These are phyloP conservation scores for Domatiomyces globalis DNA, from an alignment of 2,329 filamentous ascomycete species.

Conservation along the genomic window DNA sequence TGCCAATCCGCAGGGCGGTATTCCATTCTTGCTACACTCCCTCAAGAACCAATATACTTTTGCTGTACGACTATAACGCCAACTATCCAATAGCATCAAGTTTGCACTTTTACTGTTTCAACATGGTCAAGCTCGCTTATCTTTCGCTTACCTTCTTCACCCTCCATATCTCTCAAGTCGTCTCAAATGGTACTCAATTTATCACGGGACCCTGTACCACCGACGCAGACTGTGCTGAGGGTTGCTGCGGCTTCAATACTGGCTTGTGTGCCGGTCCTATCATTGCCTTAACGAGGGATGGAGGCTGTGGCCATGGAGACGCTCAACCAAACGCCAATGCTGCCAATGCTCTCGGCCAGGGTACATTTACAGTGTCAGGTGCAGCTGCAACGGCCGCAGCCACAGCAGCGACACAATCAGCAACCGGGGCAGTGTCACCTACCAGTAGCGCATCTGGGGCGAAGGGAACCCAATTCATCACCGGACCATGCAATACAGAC, in stretches of 20 bases:
- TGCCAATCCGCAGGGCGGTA: neutral
- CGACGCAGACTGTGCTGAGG: slow-evolving; percentile 20
- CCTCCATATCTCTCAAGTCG: neutral
- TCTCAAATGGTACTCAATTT: slow-evolving; percentile 18
- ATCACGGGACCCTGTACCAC: slow-evolving; percentile 19
- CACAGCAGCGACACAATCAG: slow-evolving; percentile 1
- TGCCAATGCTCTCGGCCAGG: slow-evolving; percentile 12
- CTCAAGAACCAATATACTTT: too few relatives aligned
- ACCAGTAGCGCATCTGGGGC: neutral
- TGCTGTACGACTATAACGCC: too few relatives aligned
- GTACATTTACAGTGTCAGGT: neutral
- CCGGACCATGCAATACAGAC: slow-evolving; percentile 17
- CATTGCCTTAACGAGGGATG: slow-evolving; percentile 15
- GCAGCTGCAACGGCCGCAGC: neutral
- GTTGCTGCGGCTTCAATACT: slow-evolving; percentile 21
- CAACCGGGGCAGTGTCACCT: slow-evolving; percentile 2
- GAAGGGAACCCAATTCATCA: slow-evolving; percentile 21
- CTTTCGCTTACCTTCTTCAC: neutral
- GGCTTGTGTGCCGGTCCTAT: slow-evolving; percentile 18
- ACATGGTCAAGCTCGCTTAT: neutral
- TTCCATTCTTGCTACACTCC: neutral
- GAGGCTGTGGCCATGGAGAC: slow-evolving; percentile 20
- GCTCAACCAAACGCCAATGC: slow-evolving; percentile 17
- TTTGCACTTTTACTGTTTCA: neutral
- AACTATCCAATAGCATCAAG: neutral